phyloP scores from a whole-genome alignment of 495 filamentous ascomycete species.

The Lophium mytilinum region DNA sequence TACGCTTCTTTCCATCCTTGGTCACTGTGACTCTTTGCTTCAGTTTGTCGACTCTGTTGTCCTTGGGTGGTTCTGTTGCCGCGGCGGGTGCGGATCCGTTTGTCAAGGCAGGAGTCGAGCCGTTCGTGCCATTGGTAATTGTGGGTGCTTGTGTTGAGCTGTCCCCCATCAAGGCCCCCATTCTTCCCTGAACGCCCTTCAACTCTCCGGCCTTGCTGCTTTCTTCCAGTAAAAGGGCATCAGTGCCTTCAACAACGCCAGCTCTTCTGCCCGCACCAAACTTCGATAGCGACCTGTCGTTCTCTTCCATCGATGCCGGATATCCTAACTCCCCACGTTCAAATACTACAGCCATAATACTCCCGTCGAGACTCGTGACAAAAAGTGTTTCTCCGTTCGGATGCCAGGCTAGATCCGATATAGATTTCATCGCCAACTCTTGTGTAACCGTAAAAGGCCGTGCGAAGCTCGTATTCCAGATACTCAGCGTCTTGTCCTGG shows the following conservation, averaged over 20 bases:
- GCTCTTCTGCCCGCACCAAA: constrained; percentile 81
- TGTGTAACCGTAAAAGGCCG: constrained; percentile 80
- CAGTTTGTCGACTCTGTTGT: constrained; percentile 63
- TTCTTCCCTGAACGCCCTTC: constrained; percentile 81
- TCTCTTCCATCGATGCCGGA: constrained; percentile 70
- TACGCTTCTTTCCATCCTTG: constrained; percentile 94
- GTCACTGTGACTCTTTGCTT: constrained; percentile 90
- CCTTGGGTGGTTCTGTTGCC: constrained; percentile 42
- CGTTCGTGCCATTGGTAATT: constrained; percentile 26
- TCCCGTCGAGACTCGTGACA: constrained; percentile 78
- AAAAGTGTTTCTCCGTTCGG: constrained; percentile 85
- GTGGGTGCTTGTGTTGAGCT: constrained; percentile 19
- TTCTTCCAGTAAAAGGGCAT: constrained; percentile 79
- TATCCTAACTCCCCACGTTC: constrained; percentile 66
- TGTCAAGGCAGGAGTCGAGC: constrained; percentile 20
- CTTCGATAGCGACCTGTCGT: constrained; percentile 84
- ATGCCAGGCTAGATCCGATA: constrained; percentile 90
- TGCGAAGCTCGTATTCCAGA: constrained; percentile 95
- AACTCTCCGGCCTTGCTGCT: constrained; percentile 84
- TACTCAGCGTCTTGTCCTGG: constrained; percentile 87
- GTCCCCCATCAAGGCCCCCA: constrained; percentile 97
- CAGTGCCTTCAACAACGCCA: constrained; percentile 82
- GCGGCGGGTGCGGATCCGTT: constrained; percentile 18
- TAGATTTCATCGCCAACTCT: constrained; percentile 79
- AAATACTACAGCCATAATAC: constrained; percentile 67